Percentiles rank a stretch among this genome's conserved stretches.
Conservation (phyloP, 139 green algal species). For the Chloropicon primus region DNA sequence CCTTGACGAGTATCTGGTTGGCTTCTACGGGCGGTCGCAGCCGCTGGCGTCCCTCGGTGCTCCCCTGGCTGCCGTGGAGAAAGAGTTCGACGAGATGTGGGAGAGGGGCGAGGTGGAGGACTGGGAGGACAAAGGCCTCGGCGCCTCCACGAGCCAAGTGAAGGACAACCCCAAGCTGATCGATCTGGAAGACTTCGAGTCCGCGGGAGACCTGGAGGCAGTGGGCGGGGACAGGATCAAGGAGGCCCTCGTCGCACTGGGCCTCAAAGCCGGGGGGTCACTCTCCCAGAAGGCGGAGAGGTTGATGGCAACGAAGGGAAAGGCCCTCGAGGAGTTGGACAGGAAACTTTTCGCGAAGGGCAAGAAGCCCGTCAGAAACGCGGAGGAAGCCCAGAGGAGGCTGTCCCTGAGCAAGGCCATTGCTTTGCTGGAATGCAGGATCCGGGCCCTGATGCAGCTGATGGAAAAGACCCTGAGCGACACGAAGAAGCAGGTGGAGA, state of each 20-base stretch:
- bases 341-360: slow-evolving; percentile 29
- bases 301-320: slow-evolving; percentile 55
- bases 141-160: slow-evolving; percentile 1
- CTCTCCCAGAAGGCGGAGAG: slow-evolving; percentile 65
- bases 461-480: slow-evolving; percentile 50
- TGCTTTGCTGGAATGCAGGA: slow-evolving; percentile 31
- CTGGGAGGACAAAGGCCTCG: slow-evolving; percentile 53
- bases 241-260: slow-evolving; percentile 54
- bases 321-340: slow-evolving; percentile 45
- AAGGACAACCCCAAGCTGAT: slow-evolving; percentile 21
- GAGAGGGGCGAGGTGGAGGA: slow-evolving; percentile 41
- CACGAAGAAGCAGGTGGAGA: slow-evolving; percentile 76
- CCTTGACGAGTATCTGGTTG: slow-evolving; percentile 66
- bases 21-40: slow-evolving; percentile 78
- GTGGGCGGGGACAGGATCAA: slow-evolving; percentile 63
- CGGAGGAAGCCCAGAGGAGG: background rate
- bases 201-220: slow-evolving; percentile 61
- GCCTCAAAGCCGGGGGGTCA: slow-evolving; percentile 89
- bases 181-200: slow-evolving; percentile 46
- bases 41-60: slow-evolving; percentile 39
- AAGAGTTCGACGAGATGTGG: slow-evolving; percentile 55
- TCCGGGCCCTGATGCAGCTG: slow-evolving; percentile 27
- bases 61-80: slow-evolving; percentile 27
- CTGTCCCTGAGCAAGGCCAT: background rate
- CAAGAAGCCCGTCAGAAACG: background rate